phyloP scores from a whole-genome alignment of 106 monocot genomes.

The Phalaenopsis equestris region DNA sequence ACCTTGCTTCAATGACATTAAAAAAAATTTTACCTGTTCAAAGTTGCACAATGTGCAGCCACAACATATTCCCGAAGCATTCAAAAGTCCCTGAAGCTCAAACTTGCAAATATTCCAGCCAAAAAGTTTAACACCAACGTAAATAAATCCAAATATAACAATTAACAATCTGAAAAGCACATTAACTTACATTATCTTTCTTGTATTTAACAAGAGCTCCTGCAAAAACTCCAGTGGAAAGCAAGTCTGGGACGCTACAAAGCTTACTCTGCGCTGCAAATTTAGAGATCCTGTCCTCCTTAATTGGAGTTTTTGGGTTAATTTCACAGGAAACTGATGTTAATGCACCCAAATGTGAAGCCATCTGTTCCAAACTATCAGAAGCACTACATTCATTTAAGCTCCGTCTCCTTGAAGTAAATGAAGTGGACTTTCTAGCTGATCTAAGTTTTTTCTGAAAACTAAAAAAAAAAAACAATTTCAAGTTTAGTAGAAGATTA shows the following conservation, averaged over 20 bases:
- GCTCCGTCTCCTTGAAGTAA: neutral
- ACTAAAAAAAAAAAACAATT: neutral
- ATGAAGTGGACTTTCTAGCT: neutral
- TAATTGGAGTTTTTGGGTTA: slow-evolving; percentile 6
- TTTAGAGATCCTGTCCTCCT: neutral
- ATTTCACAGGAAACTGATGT: neutral
- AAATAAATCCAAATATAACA: neutral
- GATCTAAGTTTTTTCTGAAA: neutral
- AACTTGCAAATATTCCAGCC: neutral
- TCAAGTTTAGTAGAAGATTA: neutral
- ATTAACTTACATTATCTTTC: slow-evolving; percentile 23
- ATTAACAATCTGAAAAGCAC: neutral
- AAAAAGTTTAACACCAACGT: neutral
- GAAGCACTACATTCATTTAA: slow-evolving; percentile 3
- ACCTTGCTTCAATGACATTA: neutral
- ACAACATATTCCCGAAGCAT: neutral
- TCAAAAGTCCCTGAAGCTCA: neutral
- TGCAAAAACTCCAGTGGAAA: slow-evolving; percentile 49
- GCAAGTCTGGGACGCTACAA: slow-evolving; percentile 25
- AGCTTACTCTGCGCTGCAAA: neutral
- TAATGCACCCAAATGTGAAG: neutral
- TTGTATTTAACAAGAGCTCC: slow-evolving; percentile 39
- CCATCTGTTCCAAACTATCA: neutral
- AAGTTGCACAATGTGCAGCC: neutral
- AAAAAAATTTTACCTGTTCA: neutral